Percentiles rank a stretch among this genome's conserved stretches.
Evolutionary conservation across 2,329 filamentous ascomycete species (phyloP).

Genomic region (Claviceps sp.): DNA sequence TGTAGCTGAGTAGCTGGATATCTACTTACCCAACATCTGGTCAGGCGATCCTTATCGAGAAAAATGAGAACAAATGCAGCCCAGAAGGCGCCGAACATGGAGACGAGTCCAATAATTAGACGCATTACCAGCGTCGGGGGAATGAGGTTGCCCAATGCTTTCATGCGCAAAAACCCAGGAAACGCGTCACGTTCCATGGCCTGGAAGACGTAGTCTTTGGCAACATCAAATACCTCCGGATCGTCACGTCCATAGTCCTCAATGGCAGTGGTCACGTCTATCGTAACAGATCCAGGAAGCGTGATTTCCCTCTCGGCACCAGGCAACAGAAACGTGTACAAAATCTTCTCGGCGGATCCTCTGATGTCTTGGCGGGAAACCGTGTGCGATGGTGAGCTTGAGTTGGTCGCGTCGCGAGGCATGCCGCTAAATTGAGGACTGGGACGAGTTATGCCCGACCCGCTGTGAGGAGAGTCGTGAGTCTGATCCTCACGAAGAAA

Average conservation of each 20-base stretch:
- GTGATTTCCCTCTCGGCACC: slow-evolving; percentile 96
- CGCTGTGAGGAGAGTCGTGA: slow-evolving; percentile 43
- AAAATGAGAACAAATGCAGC: slow-evolving; percentile 88
- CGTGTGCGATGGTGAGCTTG: slow-evolving; percentile 69
- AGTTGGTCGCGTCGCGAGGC: slow-evolving; percentile 53
- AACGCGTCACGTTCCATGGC: slow-evolving; percentile 99
- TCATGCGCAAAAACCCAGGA: slow-evolving; percentile 86
- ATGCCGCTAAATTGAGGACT: slow-evolving; percentile 44
- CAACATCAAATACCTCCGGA: slow-evolving; percentile 90
- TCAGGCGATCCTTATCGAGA: slow-evolving; percentile 59
- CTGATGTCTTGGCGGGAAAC: slow-evolving; percentile 84
- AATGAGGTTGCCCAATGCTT: slow-evolving; percentile 90
- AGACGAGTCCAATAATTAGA: slow-evolving; percentile 65
- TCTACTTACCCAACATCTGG: slow-evolving; percentile 68
- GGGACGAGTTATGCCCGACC: slow-evolving; percentile 28
- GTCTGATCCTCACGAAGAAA: slow-evolving; percentile 60
- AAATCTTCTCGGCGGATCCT: slow-evolving; percentile 89
- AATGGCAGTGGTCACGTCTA: slow-evolving; percentile 74
- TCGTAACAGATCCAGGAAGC: slow-evolving; percentile 73
- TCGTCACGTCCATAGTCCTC: slow-evolving; percentile 88
- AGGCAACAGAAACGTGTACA: slow-evolving; percentile 93
- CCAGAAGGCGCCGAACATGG: slow-evolving; percentile 91
- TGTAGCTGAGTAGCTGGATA: neutral
- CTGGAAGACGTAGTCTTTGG: slow-evolving; percentile 98
- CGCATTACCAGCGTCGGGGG: slow-evolving; percentile 79